Percentiles rank a stretch among this genome's conserved stretches.
Evolutionary conservation across 306 rosid species (phyloP).

Genomic region (Acacia acuminata): DNA sequence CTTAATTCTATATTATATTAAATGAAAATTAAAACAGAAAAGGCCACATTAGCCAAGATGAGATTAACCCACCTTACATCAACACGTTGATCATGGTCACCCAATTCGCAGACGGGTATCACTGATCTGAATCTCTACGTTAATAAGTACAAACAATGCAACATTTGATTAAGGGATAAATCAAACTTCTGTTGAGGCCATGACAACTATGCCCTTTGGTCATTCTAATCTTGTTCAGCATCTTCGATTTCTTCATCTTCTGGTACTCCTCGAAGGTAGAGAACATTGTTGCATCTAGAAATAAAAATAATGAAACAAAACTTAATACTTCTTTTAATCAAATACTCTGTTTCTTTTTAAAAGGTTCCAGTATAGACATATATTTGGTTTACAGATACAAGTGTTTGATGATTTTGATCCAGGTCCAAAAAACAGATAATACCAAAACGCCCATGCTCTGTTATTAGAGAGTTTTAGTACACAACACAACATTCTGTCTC

Average conservation of each 20-base stretch:
- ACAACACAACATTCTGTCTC: not conserved
- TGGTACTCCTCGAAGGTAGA: constrained; percentile 92
- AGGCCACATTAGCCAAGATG: not conserved
- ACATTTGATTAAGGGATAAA: constrained; percentile 14
- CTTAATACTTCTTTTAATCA: not conserved
- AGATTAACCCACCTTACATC: not conserved
- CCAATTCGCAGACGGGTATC: constrained; percentile 9
- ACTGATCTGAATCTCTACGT: constrained; percentile 32
- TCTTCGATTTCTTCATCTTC: constrained; percentile 98
- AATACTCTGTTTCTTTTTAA: not conserved
- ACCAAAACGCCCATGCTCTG: not conserved
- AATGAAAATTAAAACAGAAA: not conserved
- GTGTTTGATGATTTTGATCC: not conserved
- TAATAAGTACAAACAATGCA: constrained; percentile 21
- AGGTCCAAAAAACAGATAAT: not conserved
- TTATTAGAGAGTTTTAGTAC: not conserved
- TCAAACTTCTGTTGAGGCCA: constrained; percentile 3
- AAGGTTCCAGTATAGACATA: not conserved
- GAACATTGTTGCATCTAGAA: constrained; percentile 92
- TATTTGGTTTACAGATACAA: not conserved
- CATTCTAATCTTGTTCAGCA: constrained; percentile 68
- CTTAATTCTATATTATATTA: not conserved
- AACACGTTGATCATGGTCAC: constrained; percentile 11
- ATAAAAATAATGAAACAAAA: not conserved
- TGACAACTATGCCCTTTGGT: constrained; percentile 24